phyloP scores from a whole-genome alignment of 768 basidiomycete genomes.

The Leccinum olivaceopallidum region DNA sequence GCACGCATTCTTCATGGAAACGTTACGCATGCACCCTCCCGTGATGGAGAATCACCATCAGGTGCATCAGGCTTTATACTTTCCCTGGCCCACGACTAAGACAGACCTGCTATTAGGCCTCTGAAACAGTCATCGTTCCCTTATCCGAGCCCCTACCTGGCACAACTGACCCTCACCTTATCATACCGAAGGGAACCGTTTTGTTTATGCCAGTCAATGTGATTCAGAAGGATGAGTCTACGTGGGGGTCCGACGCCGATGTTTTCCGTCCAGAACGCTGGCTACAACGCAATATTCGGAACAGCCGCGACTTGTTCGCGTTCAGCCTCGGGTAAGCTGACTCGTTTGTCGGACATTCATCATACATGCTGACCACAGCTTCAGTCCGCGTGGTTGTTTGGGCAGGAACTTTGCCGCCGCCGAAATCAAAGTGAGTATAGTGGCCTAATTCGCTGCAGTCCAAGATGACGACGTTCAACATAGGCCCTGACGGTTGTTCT shows the following conservation, averaged over 20 bases:
- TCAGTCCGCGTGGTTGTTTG: slow-evolving; percentile 59
- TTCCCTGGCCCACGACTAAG: slow-evolving; percentile 7
- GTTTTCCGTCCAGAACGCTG: slow-evolving; percentile 64
- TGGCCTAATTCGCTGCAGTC: slow-evolving; percentile 22
- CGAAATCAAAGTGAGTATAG: slow-evolving; percentile 54
- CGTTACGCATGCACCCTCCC: slow-evolving; percentile 60
- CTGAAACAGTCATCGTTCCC: slow-evolving; percentile 52
- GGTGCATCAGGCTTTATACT: slow-evolving; percentile 29
- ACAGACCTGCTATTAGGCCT: slow-evolving; percentile 40
- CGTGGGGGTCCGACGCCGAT: slow-evolving; percentile 63
- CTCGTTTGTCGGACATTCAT: background rate
- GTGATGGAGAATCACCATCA: slow-evolving; percentile 68
- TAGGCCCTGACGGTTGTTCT: slow-evolving; percentile 49
- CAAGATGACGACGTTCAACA: background rate
- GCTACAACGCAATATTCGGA: slow-evolving; percentile 44
- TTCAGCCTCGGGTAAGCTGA: slow-evolving; percentile 56
- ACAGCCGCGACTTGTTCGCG: slow-evolving; percentile 49
- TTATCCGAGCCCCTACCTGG: slow-evolving; percentile 53
- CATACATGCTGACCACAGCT: slow-evolving; percentile 14
- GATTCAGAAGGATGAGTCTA: slow-evolving; percentile 48
- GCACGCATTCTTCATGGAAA: slow-evolving; percentile 62
- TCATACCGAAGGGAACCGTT: slow-evolving; percentile 58
- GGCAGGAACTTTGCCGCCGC: slow-evolving; percentile 58
- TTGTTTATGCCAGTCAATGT: slow-evolving; percentile 58
- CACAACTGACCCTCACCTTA: slow-evolving; percentile 41